Base-by-base conservation (phyloP, 2,329 filamentous ascomycete genomes). In the Tolypocladium ophioglossoides region DNA sequence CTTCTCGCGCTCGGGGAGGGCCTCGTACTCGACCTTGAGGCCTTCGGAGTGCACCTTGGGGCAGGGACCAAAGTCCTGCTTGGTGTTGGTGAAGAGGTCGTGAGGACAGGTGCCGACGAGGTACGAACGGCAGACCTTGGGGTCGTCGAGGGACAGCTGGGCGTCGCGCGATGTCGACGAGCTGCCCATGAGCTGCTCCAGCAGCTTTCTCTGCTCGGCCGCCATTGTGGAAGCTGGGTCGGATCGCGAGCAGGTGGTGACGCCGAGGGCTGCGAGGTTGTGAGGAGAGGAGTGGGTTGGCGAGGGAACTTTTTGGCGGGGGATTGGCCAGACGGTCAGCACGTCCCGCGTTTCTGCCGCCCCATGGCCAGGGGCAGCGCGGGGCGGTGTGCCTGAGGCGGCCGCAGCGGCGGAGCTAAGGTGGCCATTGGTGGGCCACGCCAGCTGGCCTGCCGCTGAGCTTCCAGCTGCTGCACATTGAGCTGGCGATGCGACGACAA, bases 31-130 rank as follows among this genome's bases (percentile, higher is more conserved):
- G 50, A 85, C 77, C 72, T 96, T 96, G 60, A 97, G 79, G 14
- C 84, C 83, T 68, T 96, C 91, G 50, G 84, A 88, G 74, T 99
- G 94, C 30, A 92, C 81, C 68, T 92, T 94, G 51, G 89, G 82
- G 67, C 94, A 99, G 0, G 84, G 82, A 2, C 94, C 94, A 37
- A 97, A 82, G 69, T 99, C 94, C 56, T 97, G 91, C 76, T 96
- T 97, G 48, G 94, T 99, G 74, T 99, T 99, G 61, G 92, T 99
- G 80, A 99, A 99, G 66, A 99, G 89, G 69, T 99, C 94, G 77
- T 97, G 92, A 1, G 94, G 94, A 70, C 94, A 99, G 56, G 89
- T 95, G 63, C 94, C 94, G 58, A 83, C 91, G 51, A 99, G 82
- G 71, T 92, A 97, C 20, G 91, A 96, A 54, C 90, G 89, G 77